Percentiles rank a stretch among this genome's conserved stretches.
Conservation (phyloP, 768 basidiomycete species). For the Podaxis sp. region DNA sequence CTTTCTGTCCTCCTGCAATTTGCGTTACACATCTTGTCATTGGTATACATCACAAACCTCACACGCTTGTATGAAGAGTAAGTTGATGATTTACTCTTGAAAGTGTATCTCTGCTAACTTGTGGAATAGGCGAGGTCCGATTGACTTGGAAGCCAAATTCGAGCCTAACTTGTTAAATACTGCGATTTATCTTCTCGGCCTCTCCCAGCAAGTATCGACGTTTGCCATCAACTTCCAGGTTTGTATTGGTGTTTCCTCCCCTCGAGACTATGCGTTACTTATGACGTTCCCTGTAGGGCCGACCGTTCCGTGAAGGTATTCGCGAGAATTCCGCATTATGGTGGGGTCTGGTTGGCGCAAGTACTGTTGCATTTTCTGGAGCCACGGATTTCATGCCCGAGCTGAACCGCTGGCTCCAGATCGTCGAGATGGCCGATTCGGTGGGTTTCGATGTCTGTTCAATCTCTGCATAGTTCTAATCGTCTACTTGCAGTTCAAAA, state of each 20-base stretch:
- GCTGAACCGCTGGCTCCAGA: conserved; percentile 93
- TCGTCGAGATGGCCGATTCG: conserved; percentile 79
- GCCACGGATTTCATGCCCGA: conserved; percentile 95
- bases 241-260: conserved; percentile 10
- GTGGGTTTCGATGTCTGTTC: conserved; percentile 45
- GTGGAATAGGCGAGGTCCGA: conserved; percentile 54
- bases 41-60: conserved; percentile 92
- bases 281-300: conserved; percentile 50
- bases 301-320: conserved; percentile 98
- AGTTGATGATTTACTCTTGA: conserved; percentile 24
- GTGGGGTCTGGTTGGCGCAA: conserved; percentile 89
- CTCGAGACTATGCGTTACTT: neutral
- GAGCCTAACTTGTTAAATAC: conserved; percentile 94
- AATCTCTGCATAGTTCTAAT: neutral
- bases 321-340: conserved; percentile 92
- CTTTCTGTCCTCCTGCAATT: conserved; percentile 92
- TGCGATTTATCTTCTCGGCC: conserved; percentile 91
- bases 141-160: conserved; percentile 96
- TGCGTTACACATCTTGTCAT: conserved; percentile 83
- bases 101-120: neutral
- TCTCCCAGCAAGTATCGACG: conserved; percentile 97
- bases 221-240: conserved; percentile 98
- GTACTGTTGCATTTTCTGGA: conserved; percentile 88
- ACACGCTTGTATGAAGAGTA: conserved; percentile 77
- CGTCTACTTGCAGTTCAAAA: conserved; percentile 65